A percentile compares a stretch with the other conserved stretches of the same genome.
These are phyloP conservation scores for Achaetomium macrosporum DNA, from an alignment of 2,329 filamentous ascomycete species.

Conservation along the genomic window DNA sequence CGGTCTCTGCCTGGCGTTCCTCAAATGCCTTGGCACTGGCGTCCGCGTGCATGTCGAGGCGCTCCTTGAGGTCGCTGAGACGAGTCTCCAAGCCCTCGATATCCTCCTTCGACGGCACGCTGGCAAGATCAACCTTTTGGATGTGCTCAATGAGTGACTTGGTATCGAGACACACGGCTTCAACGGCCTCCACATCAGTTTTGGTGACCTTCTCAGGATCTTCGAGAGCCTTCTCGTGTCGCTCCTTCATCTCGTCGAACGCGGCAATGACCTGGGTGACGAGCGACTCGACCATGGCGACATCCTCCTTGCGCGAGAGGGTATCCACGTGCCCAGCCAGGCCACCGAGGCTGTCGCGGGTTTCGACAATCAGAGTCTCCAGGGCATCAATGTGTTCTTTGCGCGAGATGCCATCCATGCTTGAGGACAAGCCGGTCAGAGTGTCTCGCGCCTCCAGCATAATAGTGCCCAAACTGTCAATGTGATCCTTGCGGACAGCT, in stretches of 20 bases:
- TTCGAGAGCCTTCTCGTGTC: constrained; percentile 47
- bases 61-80: constrained; percentile 59
- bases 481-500: constrained; percentile 59
- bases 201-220: constrained; percentile 66
- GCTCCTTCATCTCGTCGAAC: constrained; percentile 67
- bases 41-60: constrained; percentile 62
- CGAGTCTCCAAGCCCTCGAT: constrained; percentile 64
- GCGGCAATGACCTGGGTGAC: constrained; percentile 69
- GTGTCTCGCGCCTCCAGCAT: constrained; percentile 70
- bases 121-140: constrained; percentile 62
- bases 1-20: constrained; percentile 77
- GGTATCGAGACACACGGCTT: constrained; percentile 76
- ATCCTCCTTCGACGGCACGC: constrained; percentile 71
- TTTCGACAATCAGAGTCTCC: constrained; percentile 62
- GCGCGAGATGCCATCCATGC: constrained; percentile 61
- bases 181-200: constrained; percentile 74
- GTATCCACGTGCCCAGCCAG: constrained; percentile 63
- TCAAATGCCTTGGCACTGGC: constrained; percentile 74
- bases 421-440: constrained; percentile 59
- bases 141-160: constrained; percentile 73
- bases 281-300: constrained; percentile 69
- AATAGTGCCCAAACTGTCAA: constrained; percentile 58
- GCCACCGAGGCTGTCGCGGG: constrained; percentile 64
- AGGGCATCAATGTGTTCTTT: constrained; percentile 61
- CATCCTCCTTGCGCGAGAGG: constrained; percentile 70